These are phyloP conservation scores for Bruguiera hainesii DNA, from an alignment of 441 rosid species.

Conservation along the genomic window DNA sequence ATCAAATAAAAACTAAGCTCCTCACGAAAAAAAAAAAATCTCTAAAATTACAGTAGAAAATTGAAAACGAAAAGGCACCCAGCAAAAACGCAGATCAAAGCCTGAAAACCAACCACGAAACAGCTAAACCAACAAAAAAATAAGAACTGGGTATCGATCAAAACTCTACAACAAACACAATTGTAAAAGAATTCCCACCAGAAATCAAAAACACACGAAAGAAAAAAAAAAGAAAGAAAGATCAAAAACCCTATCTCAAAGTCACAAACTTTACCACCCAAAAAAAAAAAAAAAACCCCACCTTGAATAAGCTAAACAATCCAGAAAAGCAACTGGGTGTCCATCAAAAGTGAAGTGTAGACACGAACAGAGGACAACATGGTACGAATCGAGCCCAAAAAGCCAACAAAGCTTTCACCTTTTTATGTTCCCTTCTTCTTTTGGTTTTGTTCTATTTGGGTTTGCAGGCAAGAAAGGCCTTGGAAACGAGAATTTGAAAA, in stretches of 20 bases:
- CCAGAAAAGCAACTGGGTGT: not conserved
- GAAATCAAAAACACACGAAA: not conserved
- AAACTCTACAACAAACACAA: conserved; percentile 11
- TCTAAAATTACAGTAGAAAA: not conserved
- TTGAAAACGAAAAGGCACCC: not conserved
- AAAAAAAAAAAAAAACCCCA: not conserved
- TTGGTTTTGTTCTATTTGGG: not conserved
- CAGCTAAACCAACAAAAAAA: conserved; percentile 7
- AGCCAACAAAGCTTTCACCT: not conserved
- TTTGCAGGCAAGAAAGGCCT: not conserved
- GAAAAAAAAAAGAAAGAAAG: not conserved
- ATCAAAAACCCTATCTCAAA: conserved; percentile 8
- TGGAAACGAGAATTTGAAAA: conserved; percentile 26
- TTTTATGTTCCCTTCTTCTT: too few relatives aligned
- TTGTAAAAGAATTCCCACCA: conserved; percentile 10
- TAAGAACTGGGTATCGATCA: conserved; percentile 15
- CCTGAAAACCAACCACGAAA: not conserved
- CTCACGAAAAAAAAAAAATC: not conserved
- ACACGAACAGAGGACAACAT: not conserved
- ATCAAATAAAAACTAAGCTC: conserved; percentile 1
- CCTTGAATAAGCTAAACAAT: conserved; percentile 4
- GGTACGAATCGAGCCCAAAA: conserved; percentile 11
- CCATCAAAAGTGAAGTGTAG: conserved; percentile 11
- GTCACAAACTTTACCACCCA: not conserved
- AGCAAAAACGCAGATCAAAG: not conserved